Base-by-base conservation (phyloP, 495 filamentous ascomycete species). In the Delitschia confertaspora region DNA sequence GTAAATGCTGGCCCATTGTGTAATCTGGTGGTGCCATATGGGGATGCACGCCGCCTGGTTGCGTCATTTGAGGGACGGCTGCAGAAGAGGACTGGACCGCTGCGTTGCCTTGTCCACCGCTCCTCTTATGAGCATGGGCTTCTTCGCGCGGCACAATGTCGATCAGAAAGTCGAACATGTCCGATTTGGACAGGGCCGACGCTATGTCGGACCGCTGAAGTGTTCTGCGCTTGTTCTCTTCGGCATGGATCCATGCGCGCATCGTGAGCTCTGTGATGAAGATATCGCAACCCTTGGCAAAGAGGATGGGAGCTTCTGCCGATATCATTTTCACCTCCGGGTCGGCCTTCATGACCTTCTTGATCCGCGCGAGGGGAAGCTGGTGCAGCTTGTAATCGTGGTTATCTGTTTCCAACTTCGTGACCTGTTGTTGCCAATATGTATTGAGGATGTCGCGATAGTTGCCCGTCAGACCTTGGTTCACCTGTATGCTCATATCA, bases 321-420 rank as follows among this genome's bases (percentile, higher is more conserved):
- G 88, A 95, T 38, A 98, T 98, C 91, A 98, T 98, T 68, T 98
- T 98, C 36, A 98, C 91, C 51, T 98, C 91, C 1, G 91, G 91
- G 53, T 98, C 91, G 2, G 91, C 91, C 66, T 98, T 98, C 91
- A 98, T 98, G 54, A 98, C 91, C 62, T 98, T 98, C 73, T 96
- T 98, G 65, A 98, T 98, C 30, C 91, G 83, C 18, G 91, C 91
- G 34, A 98, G 72, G 2, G 91, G 91, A 23, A 98, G 69, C 63
- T 95, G 91, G 56, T 98, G 91, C 35, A 95, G 70, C 63, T 98
- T 98, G 69, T 95, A 98, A 62, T 98, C 93, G 63, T 98, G 91
- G 25, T 85, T 85, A 52, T 95, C 93, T 29, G 71, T 82, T 67
- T 98, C 91, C 39, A 98, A 77, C 58, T 93, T 85, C 45, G 79